Conservation (phyloP, 176 grass and related monocot genomes). For the Lolium rigidum region DNA sequence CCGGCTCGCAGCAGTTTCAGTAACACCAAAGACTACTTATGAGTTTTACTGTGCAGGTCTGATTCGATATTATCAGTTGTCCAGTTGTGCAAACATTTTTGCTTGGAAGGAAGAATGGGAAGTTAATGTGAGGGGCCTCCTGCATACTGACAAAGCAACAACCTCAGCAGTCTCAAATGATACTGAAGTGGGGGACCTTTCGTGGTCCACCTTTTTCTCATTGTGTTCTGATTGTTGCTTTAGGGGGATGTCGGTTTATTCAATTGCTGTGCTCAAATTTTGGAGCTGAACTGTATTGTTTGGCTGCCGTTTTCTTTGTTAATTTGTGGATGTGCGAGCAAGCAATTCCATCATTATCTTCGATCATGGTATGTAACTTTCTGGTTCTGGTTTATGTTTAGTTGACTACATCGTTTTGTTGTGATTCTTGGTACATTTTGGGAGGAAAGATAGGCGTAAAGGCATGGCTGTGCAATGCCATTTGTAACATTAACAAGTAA, state of each 20-base stretch:
- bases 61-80: constrained; percentile 75
- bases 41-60: constrained; percentile 91
- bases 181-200: constrained; percentile 41
- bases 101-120: constrained; percentile 48
- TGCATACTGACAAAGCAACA: constrained; percentile 57
- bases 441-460: constrained; percentile 33
- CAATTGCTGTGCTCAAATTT: constrained; percentile 58
- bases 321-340: constrained; percentile 46
- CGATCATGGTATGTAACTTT: constrained; percentile 47
- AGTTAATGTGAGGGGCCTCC: constrained; percentile 34
- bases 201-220: constrained; percentile 41
- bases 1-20: constrained; percentile 56
- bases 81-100: constrained; percentile 79
- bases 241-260: constrained; percentile 61
- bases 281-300: constrained; percentile 61
- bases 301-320: constrained; percentile 59
- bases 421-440: constrained; percentile 42
- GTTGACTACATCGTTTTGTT: constrained; percentile 47
- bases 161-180: constrained; percentile 50
- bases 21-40: constrained; percentile 69
- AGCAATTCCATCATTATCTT: constrained; percentile 52
- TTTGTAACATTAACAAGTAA: constrained; percentile 59
- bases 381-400: constrained; percentile 49
- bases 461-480: constrained; percentile 33
- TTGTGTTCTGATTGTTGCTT: constrained; percentile 63